These are phyloP conservation scores for Tilletia walkeri DNA, from an alignment of 1,284 basidiomycete species.

Conservation along the genomic window DNA sequence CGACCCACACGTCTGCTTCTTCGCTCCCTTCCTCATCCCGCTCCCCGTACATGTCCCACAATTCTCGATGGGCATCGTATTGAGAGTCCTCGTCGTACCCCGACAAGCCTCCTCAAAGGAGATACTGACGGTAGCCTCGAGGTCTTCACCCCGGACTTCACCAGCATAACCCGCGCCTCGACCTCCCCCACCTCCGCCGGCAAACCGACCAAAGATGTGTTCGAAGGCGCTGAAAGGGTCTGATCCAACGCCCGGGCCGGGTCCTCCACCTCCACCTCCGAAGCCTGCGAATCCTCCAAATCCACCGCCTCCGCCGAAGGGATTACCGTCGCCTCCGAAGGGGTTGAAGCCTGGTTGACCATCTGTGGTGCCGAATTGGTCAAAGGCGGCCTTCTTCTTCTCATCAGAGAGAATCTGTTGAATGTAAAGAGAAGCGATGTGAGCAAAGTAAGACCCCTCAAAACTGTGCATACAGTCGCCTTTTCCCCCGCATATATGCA, in stretches of 20 bases:
- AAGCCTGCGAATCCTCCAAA: conserved; percentile 61
- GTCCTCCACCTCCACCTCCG: conserved; percentile 59
- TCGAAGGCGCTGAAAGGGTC: conserved; percentile 67
- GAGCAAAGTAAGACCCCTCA: not conserved
- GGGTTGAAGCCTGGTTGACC: conserved; percentile 89
- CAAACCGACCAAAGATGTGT: conserved; percentile 72
- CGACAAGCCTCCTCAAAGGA: conserved; percentile 85
- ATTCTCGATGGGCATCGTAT: conserved; percentile 76
- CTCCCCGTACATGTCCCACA: conserved; percentile 81
- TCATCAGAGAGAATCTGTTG: conserved; percentile 68
- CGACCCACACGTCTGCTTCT: conserved; percentile 72
- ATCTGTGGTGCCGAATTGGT: conserved; percentile 90
- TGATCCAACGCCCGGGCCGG: conserved; percentile 26
- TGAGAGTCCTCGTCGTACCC: conserved; percentile 76
- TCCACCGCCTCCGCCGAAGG: conserved; percentile 68
- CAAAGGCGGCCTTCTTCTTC: conserved; percentile 86
- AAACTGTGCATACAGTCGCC: not conserved
- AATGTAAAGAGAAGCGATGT: not conserved
- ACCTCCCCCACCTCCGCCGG: conserved; percentile 59
- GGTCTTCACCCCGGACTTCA: conserved; percentile 74
- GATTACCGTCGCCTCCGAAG: conserved; percentile 52
- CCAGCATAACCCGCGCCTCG: conserved; percentile 58
- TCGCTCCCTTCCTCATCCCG: conserved; percentile 82
- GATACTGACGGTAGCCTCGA: conserved; percentile 75
- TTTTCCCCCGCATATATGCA: not conserved